Evolutionary conservation across 2,329 filamentous ascomycete species (phyloP).

Genomic region (Xylaria sp.): DNA sequence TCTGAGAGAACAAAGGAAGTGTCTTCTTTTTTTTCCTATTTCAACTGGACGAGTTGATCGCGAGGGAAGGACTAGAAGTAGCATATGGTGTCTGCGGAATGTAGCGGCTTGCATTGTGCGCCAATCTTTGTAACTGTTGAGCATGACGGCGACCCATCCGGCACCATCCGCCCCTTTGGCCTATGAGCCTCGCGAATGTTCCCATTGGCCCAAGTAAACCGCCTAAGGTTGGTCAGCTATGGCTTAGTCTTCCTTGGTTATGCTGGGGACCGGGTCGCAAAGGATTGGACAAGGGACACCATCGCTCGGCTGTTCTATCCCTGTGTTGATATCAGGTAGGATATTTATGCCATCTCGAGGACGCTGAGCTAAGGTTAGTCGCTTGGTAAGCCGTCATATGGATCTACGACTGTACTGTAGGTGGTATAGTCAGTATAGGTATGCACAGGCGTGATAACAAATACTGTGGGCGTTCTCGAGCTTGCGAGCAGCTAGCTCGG

Average conservation of each 20-base stretch:
- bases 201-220: slow-evolving; percentile 21
- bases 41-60: neutral
- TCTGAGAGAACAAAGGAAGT: too few relatives aligned
- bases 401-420: neutral
- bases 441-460: neutral
- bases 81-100: neutral
- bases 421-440: neutral
- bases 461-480: neutral
- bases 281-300: slow-evolving; percentile 18
- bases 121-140: slow-evolving; percentile 9
- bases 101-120: slow-evolving; percentile 19
- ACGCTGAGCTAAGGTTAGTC: neutral
- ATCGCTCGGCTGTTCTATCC: slow-evolving; percentile 24
- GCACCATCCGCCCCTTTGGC: slow-evolving; percentile 8
- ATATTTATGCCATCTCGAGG: neutral
- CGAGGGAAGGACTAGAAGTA: neutral
- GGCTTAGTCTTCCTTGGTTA: slow-evolving; percentile 25
- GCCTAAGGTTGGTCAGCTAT: slow-evolving; percentile 15
- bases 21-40: neutral
- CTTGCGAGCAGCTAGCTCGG: neutral
- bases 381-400: slow-evolving; percentile 5
- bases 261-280: slow-evolving; percentile 20
- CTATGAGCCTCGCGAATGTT: slow-evolving; percentile 11
- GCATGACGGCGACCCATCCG: slow-evolving; percentile 17
- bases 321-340: slow-evolving; percentile 5